Evolutionary conservation across 805 yeast species (phyloP).

Genomic region (Candida quercuum): DNA sequence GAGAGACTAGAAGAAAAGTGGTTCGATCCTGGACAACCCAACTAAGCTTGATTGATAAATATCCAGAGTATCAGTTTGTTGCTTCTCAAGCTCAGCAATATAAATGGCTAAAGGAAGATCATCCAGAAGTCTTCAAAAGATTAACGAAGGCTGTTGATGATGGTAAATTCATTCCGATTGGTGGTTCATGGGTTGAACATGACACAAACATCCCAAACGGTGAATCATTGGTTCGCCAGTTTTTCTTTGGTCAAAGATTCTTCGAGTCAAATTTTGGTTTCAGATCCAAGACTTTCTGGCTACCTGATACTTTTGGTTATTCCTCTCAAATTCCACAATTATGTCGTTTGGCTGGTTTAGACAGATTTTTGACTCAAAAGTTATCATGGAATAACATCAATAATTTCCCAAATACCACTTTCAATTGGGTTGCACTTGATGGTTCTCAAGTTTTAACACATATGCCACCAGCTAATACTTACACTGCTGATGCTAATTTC

Average conservation of each 20-base stretch:
- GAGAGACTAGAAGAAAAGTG: constrained; percentile 87
- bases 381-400: constrained; percentile 96
- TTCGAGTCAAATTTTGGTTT: constrained; percentile 75
- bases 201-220: constrained; percentile 96
- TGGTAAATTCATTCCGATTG: constrained; percentile 82
- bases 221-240: constrained; percentile 85
- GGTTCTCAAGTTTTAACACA: constrained; percentile 91
- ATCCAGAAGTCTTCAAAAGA: constrained; percentile 70
- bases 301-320: constrained; percentile 97
- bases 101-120: constrained; percentile 83
- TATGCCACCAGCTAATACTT: constrained; percentile 97
- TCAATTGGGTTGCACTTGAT: constrained; percentile 94
- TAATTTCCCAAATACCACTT: constrained; percentile 81
- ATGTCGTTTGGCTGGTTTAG: constrained; percentile 81
- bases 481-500: constrained; percentile 88
- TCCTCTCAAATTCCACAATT: constrained; percentile 93
- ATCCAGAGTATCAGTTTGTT: constrained; percentile 90
- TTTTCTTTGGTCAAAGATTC: constrained; percentile 84
- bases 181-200: constrained; percentile 98
- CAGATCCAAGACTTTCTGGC: constrained; percentile 79
- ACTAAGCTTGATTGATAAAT: constrained; percentile 72
- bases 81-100: constrained; percentile 97
- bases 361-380: constrained; percentile 85
- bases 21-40: constrained; percentile 96
- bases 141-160: constrained; percentile 56